Evolutionary conservation across 2,329 filamentous ascomycete species (phyloP), one percentile per base, ranked within the genome.

Genomic region (Myriangium duriaei): DNA sequence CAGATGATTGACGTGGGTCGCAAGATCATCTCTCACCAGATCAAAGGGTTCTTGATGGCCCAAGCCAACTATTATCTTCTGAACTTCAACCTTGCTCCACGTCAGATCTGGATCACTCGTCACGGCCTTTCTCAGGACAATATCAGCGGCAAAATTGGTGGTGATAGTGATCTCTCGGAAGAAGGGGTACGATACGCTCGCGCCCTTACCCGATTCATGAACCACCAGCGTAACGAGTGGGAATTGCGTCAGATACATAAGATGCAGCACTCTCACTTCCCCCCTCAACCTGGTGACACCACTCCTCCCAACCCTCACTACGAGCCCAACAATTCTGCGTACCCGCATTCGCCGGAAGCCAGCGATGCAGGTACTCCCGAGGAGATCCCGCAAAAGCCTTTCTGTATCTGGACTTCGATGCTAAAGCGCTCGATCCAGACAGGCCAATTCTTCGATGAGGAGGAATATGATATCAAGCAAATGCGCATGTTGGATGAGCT

Each of bases 321-420:
- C 49, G 71, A 75, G 44, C 70, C 71, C 38, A 55, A 62, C 12
- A 56, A 56, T 2, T 33, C 13, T 34, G 42, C 36, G 3, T 32
- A 16, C 9, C 32, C 36, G 3, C 32, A 39, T 19, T 30, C 36
- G 7, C 29, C 13, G 10, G 36, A 39, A 7, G 35, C 6, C 13
- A 15, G n/a, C 16, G 32, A 15, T 10, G 21, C 21, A 7, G n/a
- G 21, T 7, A 32, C 32, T 13, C 34, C 19, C 10, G 35, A 9
- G 32, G 60, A 62, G 17, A 24, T 35, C 9, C 40, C 38, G 17
- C 47, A 47, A 48, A 70, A 34, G 77, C 34, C 41, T n/a, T 45
- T 95, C 56, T 98, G 91, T 58, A 84, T 98, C 11, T 98, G 91
- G 91, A 95, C 88, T 0, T 93, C 84, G 2, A 96, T 96, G 88